Conservation (phyloP, 2,329 filamentous ascomycete species). For the Claviceps africana region DNA sequence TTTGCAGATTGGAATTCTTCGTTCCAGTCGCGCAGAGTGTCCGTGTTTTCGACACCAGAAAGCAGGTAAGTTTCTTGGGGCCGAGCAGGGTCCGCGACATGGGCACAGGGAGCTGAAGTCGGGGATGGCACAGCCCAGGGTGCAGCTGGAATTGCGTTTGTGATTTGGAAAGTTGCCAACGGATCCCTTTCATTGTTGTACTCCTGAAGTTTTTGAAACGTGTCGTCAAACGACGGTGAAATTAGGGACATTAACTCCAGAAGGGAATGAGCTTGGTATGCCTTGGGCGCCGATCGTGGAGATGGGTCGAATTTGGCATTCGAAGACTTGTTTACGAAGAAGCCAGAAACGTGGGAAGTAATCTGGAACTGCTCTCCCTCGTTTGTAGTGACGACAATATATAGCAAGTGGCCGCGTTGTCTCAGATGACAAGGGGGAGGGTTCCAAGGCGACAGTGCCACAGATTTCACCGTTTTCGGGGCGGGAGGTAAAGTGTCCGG, state of each 20-base stretch:
- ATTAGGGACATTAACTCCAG: constrained; percentile 64
- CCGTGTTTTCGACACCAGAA: constrained; percentile 80
- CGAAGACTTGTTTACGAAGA: constrained; percentile 93
- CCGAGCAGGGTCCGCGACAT: constrained; percentile 72
- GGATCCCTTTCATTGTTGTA: constrained; percentile 77
- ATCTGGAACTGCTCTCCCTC: constrained; percentile 93
- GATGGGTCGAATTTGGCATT: constrained; percentile 91
- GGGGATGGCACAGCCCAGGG: constrained; percentile 77
- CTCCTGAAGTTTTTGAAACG: constrained; percentile 69
- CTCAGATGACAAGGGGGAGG: constrained; percentile 84
- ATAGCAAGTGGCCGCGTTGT: constrained; percentile 84
- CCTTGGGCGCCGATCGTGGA: constrained; percentile 66
- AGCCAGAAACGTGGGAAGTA: constrained; percentile 84
- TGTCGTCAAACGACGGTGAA: constrained; percentile 66
- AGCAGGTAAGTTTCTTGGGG: constrained; percentile 89
- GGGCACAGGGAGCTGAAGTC: constrained; percentile 48
- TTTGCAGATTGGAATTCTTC: constrained; percentile 96
- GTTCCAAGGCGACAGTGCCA: constrained; percentile 89
- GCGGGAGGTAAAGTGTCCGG: constrained; percentile 51
- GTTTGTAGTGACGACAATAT: constrained; percentile 76
- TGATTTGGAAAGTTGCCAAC: constrained; percentile 85
- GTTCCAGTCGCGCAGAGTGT: constrained; percentile 95
- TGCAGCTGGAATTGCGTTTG: constrained; percentile 81
- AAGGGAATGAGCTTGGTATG: constrained; percentile 69
- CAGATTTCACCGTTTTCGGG: constrained; percentile 81